Base-by-base conservation (phyloP, 345 rosid genomes). In the Heritiera littoralis region DNA sequence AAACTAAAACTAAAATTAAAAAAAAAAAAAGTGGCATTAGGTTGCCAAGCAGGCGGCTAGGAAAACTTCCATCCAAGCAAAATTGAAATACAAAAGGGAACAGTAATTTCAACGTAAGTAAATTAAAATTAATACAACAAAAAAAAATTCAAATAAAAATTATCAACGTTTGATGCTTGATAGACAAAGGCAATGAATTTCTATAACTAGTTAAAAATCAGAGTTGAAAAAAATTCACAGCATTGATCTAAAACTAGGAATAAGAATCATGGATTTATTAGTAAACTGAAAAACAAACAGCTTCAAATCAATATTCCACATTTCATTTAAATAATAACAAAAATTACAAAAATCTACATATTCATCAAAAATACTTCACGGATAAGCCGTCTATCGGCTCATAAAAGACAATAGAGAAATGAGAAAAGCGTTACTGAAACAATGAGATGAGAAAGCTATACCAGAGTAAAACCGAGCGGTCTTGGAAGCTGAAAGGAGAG, bases 401-500 rank as follows among this genome's bases (percentile, higher is more conserved):
- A 43, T 5, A 10, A 45, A 0, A 4, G 23, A 15, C n/a, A 63
- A 15, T 30, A 64, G 18, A 32, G 2, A 48, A 54, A 63, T 58
- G 58, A 11, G 17, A 10, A 17, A 81, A 17, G 9, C 2, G 69
- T 51, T 9, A 51, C 3, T 23, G 38, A 13, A 13, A 46, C 41
- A 79, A 72, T 43, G 54, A 6, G 76, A 13, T 12, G 69, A 49
- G 59, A 5, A 65, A 61, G 30, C 38, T 77, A 52, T 73, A 91
- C 93, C 95, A 8, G 94, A 84, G 96, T 80, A 89, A 78, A 87
- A 83, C 38, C 93, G 90, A 63, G 93, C 82, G 85, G 75, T 80
- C 86, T 87, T 93, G 59, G 97, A 81, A 74, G 95, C 91, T 6
- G 94, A 86, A 64, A 88, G 90, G 81, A 93, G 89, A 81, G 95